phyloP scores from a whole-genome alignment of 345 rosid genomes.

The Adansonia digitata region DNA sequence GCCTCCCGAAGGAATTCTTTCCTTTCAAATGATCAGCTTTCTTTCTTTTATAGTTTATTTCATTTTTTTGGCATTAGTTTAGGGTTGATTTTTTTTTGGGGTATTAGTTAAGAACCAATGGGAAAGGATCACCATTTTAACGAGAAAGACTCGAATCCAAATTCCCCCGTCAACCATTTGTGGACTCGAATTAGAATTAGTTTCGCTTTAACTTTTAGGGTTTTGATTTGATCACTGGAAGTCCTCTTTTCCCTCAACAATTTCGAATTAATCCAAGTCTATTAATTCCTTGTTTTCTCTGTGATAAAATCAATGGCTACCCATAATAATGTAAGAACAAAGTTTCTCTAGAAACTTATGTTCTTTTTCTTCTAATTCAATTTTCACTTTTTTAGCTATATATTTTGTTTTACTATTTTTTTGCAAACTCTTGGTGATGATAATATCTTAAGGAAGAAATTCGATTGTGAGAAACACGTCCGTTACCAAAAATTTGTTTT shows the following conservation, averaged over 20 bases:
- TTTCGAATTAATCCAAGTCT: not conserved
- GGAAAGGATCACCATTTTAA: not conserved
- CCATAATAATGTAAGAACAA: constrained; percentile 35
- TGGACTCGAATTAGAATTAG: not conserved
- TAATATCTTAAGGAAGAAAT: constrained; percentile 75
- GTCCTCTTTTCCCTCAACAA: not conserved
- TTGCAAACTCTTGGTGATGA: constrained; percentile 62
- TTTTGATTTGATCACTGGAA: not conserved
- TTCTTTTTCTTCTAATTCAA: not conserved
- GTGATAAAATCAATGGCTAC: constrained; percentile 33
- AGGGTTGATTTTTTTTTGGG: too few relatives aligned
- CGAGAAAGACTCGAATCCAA: not conserved
- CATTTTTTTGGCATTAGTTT: too few relatives aligned
- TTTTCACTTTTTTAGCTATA: not conserved
- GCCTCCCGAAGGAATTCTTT: too few relatives aligned
- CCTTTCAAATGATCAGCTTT: too few relatives aligned
- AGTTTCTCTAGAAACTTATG: not conserved
- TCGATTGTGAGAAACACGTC: constrained; percentile 86
- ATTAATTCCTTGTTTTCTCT: constrained; percentile 3
- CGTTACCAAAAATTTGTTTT: not conserved
- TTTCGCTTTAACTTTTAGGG: not conserved
- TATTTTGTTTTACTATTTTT: not conserved
- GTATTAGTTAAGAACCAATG: not conserved
- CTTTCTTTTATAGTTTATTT: too few relatives aligned
- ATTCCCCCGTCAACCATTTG: not conserved